Percentiles rank a stretch among this genome's conserved stretches.
phyloP scores from a whole-genome alignment of 768 basidiomycete species.

The Chlorophyllum brunneum region DNA sequence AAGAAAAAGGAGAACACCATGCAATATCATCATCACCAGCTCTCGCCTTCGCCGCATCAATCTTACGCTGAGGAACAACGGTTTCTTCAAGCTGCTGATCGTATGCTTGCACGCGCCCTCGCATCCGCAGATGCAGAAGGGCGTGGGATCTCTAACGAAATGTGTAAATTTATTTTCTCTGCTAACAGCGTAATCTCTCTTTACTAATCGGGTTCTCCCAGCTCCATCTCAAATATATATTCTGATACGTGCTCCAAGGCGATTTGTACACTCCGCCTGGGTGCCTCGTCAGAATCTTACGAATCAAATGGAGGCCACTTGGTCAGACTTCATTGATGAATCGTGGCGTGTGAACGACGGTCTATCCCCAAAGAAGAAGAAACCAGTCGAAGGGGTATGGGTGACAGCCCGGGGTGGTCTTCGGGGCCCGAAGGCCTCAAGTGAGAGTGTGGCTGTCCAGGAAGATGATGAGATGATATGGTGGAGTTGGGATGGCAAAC shows the following conservation, averaged over 20 bases:
- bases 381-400: constrained; percentile 46
- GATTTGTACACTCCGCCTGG: constrained; percentile 45
- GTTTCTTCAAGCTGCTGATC: constrained; percentile 30
- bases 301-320: constrained; percentile 30
- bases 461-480: constrained; percentile 53
- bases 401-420: constrained; percentile 29
- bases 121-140: constrained; percentile 29
- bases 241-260: constrained; percentile 41
- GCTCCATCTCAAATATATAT: constrained; percentile 45
- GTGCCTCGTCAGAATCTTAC: constrained; percentile 41
- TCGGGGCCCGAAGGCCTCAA: constrained; percentile 3
- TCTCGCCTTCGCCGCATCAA: constrained; percentile 14
- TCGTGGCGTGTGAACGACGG: constrained; percentile 18
- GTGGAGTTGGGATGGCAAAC: constrained; percentile 60
- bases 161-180: constrained; percentile 20
- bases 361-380: constrained; percentile 18
- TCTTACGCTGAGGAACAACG: constrained; percentile 28
- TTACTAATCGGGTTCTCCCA: constrained; percentile 15
- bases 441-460: not conserved
- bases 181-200: not conserved
- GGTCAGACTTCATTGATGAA: constrained; percentile 37
- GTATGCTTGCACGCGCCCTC: constrained; percentile 32
- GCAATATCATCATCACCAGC: not conserved
- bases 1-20: no score
- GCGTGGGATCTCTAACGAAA: constrained; percentile 33